These are phyloP conservation scores for Zoysia pacifica DNA, from an alignment of 176 grass and related monocot species.

Conservation along the genomic window DNA sequence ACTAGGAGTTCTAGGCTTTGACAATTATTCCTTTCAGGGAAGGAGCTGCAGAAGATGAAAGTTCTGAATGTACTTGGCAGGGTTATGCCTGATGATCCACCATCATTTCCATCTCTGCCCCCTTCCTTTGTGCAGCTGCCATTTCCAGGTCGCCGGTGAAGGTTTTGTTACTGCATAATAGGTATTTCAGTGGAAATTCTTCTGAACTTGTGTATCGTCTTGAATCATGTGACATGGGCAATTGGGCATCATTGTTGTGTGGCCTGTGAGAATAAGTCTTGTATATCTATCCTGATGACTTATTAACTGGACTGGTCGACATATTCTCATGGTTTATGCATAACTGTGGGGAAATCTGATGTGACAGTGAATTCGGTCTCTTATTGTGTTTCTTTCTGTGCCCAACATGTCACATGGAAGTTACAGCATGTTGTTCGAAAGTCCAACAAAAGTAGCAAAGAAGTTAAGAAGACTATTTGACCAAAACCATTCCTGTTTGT, in stretches of 20 bases:
- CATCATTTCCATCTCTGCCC: conserved; percentile 32
- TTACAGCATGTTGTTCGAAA: no score
- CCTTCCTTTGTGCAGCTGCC: conserved; percentile 40
- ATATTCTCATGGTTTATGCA: neutral
- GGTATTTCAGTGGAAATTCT: neutral
- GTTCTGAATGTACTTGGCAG: conserved; percentile 84
- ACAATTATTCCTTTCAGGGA: conserved; percentile 48
- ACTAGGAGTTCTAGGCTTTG: neutral
- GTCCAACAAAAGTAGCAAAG: neutral
- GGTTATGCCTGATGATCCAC: conserved; percentile 32
- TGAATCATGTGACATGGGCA: neutral
- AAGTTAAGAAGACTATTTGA: neutral
- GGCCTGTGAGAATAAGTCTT: no score
- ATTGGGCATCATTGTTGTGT: neutral
- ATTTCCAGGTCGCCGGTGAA: conserved; percentile 36
- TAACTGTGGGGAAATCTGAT: neutral
- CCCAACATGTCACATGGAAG: no score
- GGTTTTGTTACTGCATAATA: neutral
- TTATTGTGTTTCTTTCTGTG: no score
- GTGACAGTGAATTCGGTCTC: conserved; percentile 11
- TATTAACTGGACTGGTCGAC: conserved; percentile 24
- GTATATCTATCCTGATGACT: neutral
- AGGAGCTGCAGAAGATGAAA: conserved; percentile 90
- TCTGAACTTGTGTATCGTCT: conserved; percentile 16
- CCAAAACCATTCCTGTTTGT: neutral